These are phyloP conservation scores for Debaryomyces tyrocola DNA, from an alignment of 805 yeast species.

Conservation along the genomic window DNA sequence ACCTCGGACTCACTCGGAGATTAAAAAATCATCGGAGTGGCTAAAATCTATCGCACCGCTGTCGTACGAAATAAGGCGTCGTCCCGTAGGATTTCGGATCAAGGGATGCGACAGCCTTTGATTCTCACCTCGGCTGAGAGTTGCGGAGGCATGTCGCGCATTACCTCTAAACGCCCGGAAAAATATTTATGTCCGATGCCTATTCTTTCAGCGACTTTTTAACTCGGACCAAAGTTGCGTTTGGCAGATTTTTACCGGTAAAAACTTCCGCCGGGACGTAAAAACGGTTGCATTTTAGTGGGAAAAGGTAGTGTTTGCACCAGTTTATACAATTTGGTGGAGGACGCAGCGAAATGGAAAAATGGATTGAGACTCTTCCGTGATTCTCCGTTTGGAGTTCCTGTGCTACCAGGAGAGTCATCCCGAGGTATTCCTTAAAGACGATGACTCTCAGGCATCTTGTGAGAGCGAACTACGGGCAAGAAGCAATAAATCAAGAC, in stretches of 20 bases:
- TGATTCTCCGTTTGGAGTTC: constrained; percentile 6
- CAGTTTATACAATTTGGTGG: neutral
- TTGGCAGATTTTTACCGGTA: neutral
- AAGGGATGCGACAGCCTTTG: neutral
- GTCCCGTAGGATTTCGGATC: neutral
- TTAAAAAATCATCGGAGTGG: no score
- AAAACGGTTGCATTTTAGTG: neutral
- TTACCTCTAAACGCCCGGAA: no score
- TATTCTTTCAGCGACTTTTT: no score
- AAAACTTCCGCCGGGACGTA: no score
- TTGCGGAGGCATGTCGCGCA: neutral
- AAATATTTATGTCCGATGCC: no score
- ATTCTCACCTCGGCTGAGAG: neutral
- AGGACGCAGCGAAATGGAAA: neutral
- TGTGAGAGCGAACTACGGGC: no score
- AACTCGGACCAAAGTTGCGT: neutral
- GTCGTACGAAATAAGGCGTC: neutral
- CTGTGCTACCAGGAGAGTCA: neutral
- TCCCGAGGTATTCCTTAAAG: neutral
- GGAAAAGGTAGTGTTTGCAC: neutral
- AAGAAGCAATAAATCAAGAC: no score
- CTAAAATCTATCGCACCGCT: neutral
- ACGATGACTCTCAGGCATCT: neutral
- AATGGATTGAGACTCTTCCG: constrained; percentile 1
- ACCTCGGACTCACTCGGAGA: neutral